Evolutionary conservation across 257 asterid species (phyloP), one percentile per base, ranked within the genome.

Genomic region (Scutellaria minor): DNA sequence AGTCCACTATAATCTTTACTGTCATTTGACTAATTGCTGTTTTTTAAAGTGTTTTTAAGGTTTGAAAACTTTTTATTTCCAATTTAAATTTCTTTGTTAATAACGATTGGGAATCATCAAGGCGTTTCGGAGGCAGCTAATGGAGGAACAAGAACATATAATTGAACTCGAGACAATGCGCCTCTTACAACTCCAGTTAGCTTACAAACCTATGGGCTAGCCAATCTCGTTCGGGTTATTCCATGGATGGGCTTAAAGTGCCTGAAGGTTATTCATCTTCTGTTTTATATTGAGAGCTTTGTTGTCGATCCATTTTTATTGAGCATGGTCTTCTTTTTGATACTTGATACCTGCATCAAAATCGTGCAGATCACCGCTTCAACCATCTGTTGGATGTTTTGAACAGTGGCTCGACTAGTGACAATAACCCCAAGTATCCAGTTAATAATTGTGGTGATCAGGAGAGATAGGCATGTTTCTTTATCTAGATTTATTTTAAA

Each of bases 121-220:
- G 67, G 44, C 78, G 62, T 61, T 79, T 46, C 78, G 81, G 47
- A 83, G 88, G 77, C 90, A 83, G 74, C 79, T 79, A 51, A 66
- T 77, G 81, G 92, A 86, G 73, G 90, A 83, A 48, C 85, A 79
- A 4, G 86, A 82, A 42, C 85, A 73, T 13, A 76, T 80, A 60
- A 75, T 90, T 70, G 93, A 93, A 76, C 72, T 61, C 15, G 92
- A 87, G 87, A 67, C 78, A 0, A 71, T 70, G 80, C 96, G 84
- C 56, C 82, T 89, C 72, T 80, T 95, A 42, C 85, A 86, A 68
- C 81, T 90, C 63, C 92, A 81, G 63, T 52, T 93, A 7, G 78
- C 83, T 41, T 57, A 80, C 42, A 86, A 78, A 56, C 85, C 84
- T 67, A 31, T 57, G n/a, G 41, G 74, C 66, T 45, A 47, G 40